Base-by-base conservation (phyloP, 2,329 filamentous ascomycete species). In the Lachnellula willkommii region DNA sequence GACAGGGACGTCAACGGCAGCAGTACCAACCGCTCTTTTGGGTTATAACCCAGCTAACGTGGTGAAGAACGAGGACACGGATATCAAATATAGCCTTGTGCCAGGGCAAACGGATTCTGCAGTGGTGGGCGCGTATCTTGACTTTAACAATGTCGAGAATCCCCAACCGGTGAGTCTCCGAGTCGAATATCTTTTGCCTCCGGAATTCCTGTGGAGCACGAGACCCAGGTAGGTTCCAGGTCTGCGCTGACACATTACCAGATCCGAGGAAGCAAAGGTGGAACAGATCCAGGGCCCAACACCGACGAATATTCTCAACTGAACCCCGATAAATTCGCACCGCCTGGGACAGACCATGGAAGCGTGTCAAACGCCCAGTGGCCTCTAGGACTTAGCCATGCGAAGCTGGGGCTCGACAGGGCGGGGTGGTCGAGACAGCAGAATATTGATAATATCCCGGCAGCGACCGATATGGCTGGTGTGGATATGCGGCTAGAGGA, bases 401-500 rank as follows among this genome's bases (percentile, higher is more conserved):
- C 39, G 3, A 61, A 60, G 42, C 54, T 89, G 77, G 86, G 80
- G 75, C 79, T 40, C 70, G 79, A 2, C 75, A 82, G 90, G 70
- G 86, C 85, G 48, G 87, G 88, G 52, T 91, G 88, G 88, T 88
- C 87, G 1, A 79, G 87, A 24, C 85, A 90, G 70, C 90, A 87
- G 0, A 89, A 85, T 4, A 73, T 84, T 15, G 78, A 82, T 35
- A 84, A 88, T 70, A 75, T 89, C 3, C 77, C 80, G 35, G 79
- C 79, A 7, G 87, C 83, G 63, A 77, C 82, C n/a, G 85, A 90
- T 67, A 78, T 91, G 46, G 88, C 88, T 2, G 83, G 84, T 42
- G 88, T 90, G 53, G 89, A 91, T 69, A 91, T 91, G 88, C 81
- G 87, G 11, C 80, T 91, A 2, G 87, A 85, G 40, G 73, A 82